Evolutionary conservation across 148 eudicot genomes (phyloP).

Genomic region (Cornus florida): DNA sequence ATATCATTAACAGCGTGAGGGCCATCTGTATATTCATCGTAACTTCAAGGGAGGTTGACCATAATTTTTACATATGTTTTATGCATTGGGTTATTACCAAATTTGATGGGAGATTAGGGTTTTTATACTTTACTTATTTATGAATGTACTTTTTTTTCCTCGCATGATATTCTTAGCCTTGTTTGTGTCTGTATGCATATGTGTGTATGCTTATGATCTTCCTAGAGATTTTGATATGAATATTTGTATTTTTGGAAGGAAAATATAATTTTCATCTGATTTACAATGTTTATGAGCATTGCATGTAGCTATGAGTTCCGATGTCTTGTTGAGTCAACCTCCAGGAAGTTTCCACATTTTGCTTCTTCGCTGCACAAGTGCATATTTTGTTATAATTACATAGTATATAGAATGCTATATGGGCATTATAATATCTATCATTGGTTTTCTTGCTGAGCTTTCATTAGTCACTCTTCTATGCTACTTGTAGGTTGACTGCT

Average conservation of each 20-base stretch:
- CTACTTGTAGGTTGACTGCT: conserved; percentile 81
- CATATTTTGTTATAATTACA: neutral
- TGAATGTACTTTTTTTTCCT: neutral
- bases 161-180: neutral
- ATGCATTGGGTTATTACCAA: too few species aligned
- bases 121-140: too few species aligned
- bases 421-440: neutral
- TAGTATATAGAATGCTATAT: neutral
- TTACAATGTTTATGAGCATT: neutral
- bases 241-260: neutral
- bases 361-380: neutral
- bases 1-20: too few species aligned
- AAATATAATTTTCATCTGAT: neutral
- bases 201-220: neutral
- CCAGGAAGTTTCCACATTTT: neutral
- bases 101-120: too few species aligned
- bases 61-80: too few species aligned
- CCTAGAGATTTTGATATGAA: neutral
- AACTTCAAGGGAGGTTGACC: too few species aligned
- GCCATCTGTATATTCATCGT: too few species aligned
- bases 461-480: neutral
- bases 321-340: neutral
- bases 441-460: neutral
- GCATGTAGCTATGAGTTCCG: neutral
- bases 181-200: neutral